These are phyloP conservation scores for Coemansia sp. DNA, from an alignment of 371 early-diverging fungal genomes.

Conservation along the genomic window DNA sequence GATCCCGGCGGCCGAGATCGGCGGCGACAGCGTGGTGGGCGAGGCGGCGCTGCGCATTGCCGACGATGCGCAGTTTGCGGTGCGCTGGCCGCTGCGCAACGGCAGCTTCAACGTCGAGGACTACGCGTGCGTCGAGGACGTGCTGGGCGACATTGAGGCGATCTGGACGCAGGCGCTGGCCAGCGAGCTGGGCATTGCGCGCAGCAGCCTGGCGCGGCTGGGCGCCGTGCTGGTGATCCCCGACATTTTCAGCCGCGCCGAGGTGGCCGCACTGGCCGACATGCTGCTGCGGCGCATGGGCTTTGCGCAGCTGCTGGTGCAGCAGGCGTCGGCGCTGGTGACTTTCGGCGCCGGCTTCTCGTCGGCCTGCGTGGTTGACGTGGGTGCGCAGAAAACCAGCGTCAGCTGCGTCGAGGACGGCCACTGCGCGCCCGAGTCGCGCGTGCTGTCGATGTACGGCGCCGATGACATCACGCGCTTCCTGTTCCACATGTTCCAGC, in stretches of 20 bases:
- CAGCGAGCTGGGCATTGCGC: conserved; percentile 69
- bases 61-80: conserved; percentile 35
- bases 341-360: conserved; percentile 88
- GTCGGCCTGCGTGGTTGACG: conserved; percentile 83
- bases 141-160: conserved; percentile 71
- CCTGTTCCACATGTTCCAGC: conserved; percentile 63
- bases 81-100: conserved; percentile 68
- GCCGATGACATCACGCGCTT: conserved; percentile 84
- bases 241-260: conserved; percentile 65
- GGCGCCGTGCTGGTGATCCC: conserved; percentile 78
- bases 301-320: conserved; percentile 70
- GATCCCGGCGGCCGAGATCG: conserved; percentile 54
- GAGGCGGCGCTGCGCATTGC: conserved; percentile 57
- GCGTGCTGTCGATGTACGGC: conserved; percentile 64
- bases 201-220: conserved; percentile 59
- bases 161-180: conserved; percentile 76
- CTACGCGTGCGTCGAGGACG: conserved; percentile 64
- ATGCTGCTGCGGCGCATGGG: conserved; percentile 75
- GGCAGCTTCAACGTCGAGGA: conserved; percentile 75
- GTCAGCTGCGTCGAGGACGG: conserved; percentile 87
- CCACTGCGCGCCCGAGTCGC: conserved; percentile 68
- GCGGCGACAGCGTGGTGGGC: conserved; percentile 60
- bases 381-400: conserved; percentile 86
- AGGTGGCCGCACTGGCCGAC: conserved; percentile 64
- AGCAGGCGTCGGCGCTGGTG: conserved; percentile 80